Evolutionary conservation across 2,329 filamentous ascomycete genomes (phyloP).

Genomic region (Botrytis porri): DNA sequence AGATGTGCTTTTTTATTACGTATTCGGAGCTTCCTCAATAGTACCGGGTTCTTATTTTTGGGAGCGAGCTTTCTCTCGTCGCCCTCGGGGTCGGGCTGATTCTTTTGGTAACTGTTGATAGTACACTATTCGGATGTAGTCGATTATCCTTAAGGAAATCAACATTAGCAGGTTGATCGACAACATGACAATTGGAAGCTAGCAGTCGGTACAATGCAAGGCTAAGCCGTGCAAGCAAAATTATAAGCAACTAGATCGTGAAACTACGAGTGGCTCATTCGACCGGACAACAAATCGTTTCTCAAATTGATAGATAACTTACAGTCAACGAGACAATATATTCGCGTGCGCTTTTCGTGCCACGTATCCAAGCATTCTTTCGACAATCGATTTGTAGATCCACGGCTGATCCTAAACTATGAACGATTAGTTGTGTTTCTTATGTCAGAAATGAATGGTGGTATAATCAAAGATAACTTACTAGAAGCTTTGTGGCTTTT

Average conservation of each 20-base stretch:
- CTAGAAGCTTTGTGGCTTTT: neutral
- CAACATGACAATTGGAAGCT: neutral
- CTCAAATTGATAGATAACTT: neutral
- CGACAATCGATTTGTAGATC: neutral
- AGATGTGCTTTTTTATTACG: neutral
- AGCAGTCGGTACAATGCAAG: neutral
- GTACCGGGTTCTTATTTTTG: neutral
- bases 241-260: neutral
- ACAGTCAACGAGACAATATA: neutral
- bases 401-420: neutral
- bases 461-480: neutral
- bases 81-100: rapidly evolving
- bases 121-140: neutral
- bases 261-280: neutral
- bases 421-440: neutral
- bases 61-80: neutral
- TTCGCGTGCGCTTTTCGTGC: too few relatives aligned
- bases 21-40: neutral
- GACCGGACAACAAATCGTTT: rapidly evolving
- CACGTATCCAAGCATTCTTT: neutral
- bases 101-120: neutral
- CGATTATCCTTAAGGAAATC: rapidly evolving
- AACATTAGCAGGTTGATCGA: neutral
- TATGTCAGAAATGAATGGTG: neutral
- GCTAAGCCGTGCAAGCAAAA: neutral